Percentiles rank a stretch among this genome's conserved stretches.
phyloP scores from a whole-genome alignment of 306 rosid species.

The Quercus robur region DNA sequence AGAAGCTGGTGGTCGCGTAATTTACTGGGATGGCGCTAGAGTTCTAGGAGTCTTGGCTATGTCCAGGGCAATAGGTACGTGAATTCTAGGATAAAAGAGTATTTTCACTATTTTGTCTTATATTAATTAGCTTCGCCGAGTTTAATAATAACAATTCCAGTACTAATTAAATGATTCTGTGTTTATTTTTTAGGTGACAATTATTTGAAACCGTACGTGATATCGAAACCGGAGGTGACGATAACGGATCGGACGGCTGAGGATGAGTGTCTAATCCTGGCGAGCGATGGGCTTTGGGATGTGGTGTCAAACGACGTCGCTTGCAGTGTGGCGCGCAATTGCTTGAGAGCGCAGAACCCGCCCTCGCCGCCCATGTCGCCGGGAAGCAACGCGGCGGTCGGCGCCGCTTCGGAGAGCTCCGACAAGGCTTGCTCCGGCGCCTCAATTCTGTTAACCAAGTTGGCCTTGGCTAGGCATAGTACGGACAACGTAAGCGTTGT shows the following conservation, averaged over 20 bases:
- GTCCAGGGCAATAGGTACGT: constrained; percentile 91
- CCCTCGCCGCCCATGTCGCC: constrained; percentile 26
- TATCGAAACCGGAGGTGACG: constrained; percentile 84
- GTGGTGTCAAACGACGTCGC: constrained; percentile 85
- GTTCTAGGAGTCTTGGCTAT: constrained; percentile 88
- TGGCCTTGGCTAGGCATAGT: constrained; percentile 85
- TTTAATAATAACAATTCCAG: too few species aligned
- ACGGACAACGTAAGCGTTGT: constrained; percentile 85
- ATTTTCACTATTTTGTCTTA: too few species aligned
- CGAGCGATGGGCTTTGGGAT: constrained; percentile 94
- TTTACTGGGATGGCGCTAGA: constrained; percentile 83
- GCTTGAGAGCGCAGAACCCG: constrained; percentile 47
- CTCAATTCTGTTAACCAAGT: constrained; percentile 70
- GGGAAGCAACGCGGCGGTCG: constrained; percentile 9
- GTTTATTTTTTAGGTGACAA: constrained; percentile 44
- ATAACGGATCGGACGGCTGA: constrained; percentile 53
- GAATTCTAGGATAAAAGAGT: constrained; percentile 9
- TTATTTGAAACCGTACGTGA: constrained; percentile 80
- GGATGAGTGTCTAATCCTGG: constrained; percentile 80
- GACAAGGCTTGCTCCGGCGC: constrained; percentile 77
- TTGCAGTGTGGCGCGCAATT: constrained; percentile 68
- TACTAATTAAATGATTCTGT: too few species aligned
- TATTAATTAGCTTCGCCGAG: too few species aligned
- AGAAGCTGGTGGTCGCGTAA: constrained; percentile 82
- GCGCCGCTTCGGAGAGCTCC: constrained; percentile 29